These are phyloP conservation scores for Zizania palustris DNA, from an alignment of 202 grass and related monocot species.

Conservation along the genomic window DNA sequence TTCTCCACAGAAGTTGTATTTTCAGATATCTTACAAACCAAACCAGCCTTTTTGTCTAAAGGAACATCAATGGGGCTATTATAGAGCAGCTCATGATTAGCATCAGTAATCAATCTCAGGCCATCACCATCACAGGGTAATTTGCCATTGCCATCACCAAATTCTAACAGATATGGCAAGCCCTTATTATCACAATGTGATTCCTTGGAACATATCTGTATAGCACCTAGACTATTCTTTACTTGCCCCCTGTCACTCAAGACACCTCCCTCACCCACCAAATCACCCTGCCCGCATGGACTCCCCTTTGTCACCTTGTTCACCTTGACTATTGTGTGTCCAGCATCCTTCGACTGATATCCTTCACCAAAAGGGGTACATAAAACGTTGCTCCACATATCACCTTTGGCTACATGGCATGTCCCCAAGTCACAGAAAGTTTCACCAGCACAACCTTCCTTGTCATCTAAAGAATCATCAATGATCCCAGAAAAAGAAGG, in stretches of 20 bases:
- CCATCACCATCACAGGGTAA: slow-evolving; percentile 22
- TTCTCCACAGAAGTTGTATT: slow-evolving; percentile 28
- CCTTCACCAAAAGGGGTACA: not conserved
- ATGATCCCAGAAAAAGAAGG: slow-evolving; percentile 33
- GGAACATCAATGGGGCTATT: slow-evolving; percentile 21
- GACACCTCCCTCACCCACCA: slow-evolving; percentile 4
- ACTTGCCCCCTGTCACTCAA: not conserved
- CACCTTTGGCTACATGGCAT: not conserved
- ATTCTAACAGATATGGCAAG: slow-evolving; percentile 10
- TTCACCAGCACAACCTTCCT: slow-evolving; percentile 21
- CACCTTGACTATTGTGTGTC: slow-evolving; percentile 15
- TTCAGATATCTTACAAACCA: slow-evolving; percentile 11
- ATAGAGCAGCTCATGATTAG: slow-evolving; percentile 35
- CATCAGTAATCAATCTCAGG: slow-evolving; percentile 21
- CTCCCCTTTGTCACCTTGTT: slow-evolving; percentile 16
- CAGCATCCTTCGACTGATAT: slow-evolving; percentile 30
- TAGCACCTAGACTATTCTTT: slow-evolving; percentile 15
- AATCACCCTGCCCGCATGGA: slow-evolving; percentile 12
- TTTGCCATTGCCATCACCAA: slow-evolving; percentile 10
- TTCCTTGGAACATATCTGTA: slow-evolving; percentile 9
- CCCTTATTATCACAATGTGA: not conserved
- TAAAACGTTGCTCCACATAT: not conserved
- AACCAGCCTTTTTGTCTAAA: slow-evolving; percentile 19
- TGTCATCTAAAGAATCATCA: slow-evolving; percentile 33
- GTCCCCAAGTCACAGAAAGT: slow-evolving; percentile 3